Evolutionary conservation across 148 eudicot genomes (phyloP).

Genomic region (Chenopodium berlandieri): DNA sequence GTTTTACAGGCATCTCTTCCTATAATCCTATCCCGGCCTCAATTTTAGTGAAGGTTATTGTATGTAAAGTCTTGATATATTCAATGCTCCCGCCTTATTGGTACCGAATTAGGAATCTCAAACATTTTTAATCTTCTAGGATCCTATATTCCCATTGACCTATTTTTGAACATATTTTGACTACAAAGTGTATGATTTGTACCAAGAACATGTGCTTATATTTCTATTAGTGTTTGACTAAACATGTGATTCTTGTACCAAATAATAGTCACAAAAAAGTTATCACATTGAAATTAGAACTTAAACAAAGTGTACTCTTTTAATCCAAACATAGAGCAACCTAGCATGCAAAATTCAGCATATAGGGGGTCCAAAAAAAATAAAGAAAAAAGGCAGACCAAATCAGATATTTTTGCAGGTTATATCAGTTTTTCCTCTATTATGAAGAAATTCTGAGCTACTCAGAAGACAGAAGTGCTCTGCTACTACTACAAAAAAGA

Average conservation of each 20-base stretch:
- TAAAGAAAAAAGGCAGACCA: slow-evolving; percentile 14
- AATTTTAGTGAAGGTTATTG: too few species aligned
- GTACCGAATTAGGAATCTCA: neutral
- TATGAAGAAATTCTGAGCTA: slow-evolving; percentile 35
- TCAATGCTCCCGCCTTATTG: too few species aligned
- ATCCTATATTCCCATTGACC: neutral
- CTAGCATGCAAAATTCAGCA: slow-evolving; percentile 17
- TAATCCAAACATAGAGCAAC: neutral
- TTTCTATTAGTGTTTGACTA: neutral
- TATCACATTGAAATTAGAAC: neutral
- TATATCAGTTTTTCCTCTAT: slow-evolving; percentile 29
- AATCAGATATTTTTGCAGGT: slow-evolving; percentile 35
- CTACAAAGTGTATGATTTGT: neutral
- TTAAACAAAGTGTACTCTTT: neutral
- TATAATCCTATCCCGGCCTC: too few species aligned
- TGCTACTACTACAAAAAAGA: slow-evolving; percentile 22
- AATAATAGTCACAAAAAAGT: neutral
- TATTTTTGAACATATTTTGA: neutral
- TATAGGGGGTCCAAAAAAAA: neutral
- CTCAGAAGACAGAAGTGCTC: slow-evolving; percentile 25
- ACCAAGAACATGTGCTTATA: slow-evolving; percentile 3
- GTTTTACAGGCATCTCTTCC: too few species aligned
- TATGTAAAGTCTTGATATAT: too few species aligned
- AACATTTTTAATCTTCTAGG: neutral
- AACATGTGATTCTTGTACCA: neutral